These are phyloP conservation scores for Brasenia schreberi DNA, from an alignment of 164 flowering plant genomes.

Conservation along the genomic window DNA sequence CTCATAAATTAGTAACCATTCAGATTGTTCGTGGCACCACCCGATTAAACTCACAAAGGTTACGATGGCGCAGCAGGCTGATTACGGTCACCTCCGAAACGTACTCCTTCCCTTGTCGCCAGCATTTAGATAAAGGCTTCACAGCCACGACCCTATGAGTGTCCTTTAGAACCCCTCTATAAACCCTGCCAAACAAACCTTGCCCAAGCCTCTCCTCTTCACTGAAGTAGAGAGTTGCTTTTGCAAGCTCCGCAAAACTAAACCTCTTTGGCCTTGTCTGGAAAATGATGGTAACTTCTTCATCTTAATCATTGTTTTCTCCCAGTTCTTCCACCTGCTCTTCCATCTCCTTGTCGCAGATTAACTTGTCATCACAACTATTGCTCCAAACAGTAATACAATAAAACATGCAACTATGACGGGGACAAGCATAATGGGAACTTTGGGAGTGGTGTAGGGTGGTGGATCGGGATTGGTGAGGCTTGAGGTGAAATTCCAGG, in stretches of 20 bases:
- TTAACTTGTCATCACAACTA: too few relatives aligned
- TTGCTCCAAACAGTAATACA: too few relatives aligned
- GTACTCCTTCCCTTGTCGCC: conserved; percentile 42
- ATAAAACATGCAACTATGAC: too few relatives aligned
- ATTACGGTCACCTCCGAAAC: conserved; percentile 48
- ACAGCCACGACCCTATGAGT: conserved; percentile 33
- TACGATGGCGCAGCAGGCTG: conserved; percentile 43
- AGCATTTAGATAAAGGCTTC: conserved; percentile 27
- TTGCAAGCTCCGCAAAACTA: conserved; percentile 25
- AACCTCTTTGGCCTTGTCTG: conserved; percentile 26
- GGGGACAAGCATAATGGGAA: too few relatives aligned
- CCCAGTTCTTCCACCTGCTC: too few relatives aligned
- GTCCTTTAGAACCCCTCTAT: conserved; percentile 26
- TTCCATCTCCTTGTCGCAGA: too few relatives aligned
- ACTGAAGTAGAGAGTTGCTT: conserved; percentile 34
- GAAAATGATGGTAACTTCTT: too few relatives aligned
- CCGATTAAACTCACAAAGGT: conserved; percentile 49
- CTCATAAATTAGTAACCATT: conserved; percentile 49
- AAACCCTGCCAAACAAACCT: conserved; percentile 63
- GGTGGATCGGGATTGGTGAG: too few relatives aligned
- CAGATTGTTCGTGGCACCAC: conserved; percentile 47
- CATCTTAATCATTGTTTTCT: too few relatives aligned
- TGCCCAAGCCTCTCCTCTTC: conserved; percentile 37
- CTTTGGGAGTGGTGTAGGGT: too few relatives aligned
- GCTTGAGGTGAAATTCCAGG: too few relatives aligned